Evolutionary conservation across 768 basidiomycete genomes (phyloP).

Genomic region (Imleria badia): DNA sequence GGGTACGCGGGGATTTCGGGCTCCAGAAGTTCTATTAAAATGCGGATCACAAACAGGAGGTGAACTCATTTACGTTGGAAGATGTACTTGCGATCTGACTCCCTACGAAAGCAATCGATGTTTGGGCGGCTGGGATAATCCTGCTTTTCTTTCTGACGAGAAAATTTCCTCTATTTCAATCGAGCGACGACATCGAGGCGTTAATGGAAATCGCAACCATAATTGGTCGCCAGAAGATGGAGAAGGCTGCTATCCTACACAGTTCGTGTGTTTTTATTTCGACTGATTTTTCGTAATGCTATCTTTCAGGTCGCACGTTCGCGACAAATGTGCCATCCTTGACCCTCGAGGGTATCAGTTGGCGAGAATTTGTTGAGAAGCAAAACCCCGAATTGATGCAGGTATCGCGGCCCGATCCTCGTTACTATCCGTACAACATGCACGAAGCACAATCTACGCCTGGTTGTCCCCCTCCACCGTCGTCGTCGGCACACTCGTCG

Average conservation of each 20-base stretch:
- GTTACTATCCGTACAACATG: slow-evolving; percentile 53
- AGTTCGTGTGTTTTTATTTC: slow-evolving; percentile 50
- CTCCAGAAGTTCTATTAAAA: slow-evolving; percentile 94
- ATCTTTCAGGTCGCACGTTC: slow-evolving; percentile 74
- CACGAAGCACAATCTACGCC: slow-evolving; percentile 26
- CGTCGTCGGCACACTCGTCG: slow-evolving; percentile 35
- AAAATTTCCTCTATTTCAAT: slow-evolving; percentile 94
- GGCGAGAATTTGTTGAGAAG: slow-evolving; percentile 71
- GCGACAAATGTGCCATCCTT: slow-evolving; percentile 87
- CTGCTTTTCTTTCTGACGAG: slow-evolving; percentile 87
- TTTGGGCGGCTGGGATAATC: slow-evolving; percentile 95
- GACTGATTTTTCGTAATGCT: slow-evolving; percentile 2
- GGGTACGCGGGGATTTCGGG: slow-evolving; percentile 94
- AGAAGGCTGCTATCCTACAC: slow-evolving; percentile 82
- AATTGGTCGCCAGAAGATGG: slow-evolving; percentile 80
- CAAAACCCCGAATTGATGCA: slow-evolving; percentile 72
- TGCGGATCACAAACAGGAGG: slow-evolving; percentile 92
- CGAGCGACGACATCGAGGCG: slow-evolving; percentile 92
- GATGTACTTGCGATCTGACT: slow-evolving; percentile 9
- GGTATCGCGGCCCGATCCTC: slow-evolving; percentile 48
- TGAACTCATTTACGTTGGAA: slow-evolving; percentile 37
- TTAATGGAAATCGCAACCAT: slow-evolving; percentile 92
- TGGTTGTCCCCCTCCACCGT: slow-evolving; percentile 29
- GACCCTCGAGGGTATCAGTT: slow-evolving; percentile 60
- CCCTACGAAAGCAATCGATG: slow-evolving; percentile 73